Base-by-base conservation (phyloP, 2,329 filamentous ascomycete species). In the Pseudogymnoascus sp. region DNA sequence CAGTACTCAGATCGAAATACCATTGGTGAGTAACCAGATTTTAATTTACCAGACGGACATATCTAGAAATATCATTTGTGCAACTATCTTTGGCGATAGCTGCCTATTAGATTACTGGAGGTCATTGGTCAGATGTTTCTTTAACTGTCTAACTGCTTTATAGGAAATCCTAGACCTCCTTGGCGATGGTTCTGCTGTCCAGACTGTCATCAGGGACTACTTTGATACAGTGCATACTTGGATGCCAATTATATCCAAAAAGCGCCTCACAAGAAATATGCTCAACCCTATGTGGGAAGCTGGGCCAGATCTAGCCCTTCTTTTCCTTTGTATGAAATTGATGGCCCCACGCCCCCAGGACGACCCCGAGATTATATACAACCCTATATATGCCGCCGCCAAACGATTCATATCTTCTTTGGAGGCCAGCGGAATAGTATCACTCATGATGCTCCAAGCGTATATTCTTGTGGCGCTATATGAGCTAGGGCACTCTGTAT, bases 281-380 rank as follows among this genome's bases (percentile, higher is more conserved):
- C 69, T 72, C 7, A 75, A 76, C 60, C 73, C 76, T 9, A 61
- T 75, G 4, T 75, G 75, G 69, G 76, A 79, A 63, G 74, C 73
- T 45, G 77, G 77, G 13, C 73, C 77, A 1, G 79, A 80, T 64
- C 69, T 79, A 18, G 77, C 77, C 37, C 70, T 80, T 36, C 71
- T 81, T 12, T 78, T 79, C 63, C 68, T 81, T 31, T 74, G 74
- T n/a, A 80, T 81, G 77, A 79, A 78, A 67, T 73, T 81, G 12
- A 71, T 77, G 25, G 75, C 69, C 18, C 74, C 71, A 25, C 69
- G 70, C 35, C 71, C 75, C 3, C 67, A 69, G 18, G 72, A 74
- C 58, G 74, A 72, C n/a, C 67, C 74, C 9, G 68, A 71, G 31
- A 65, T 68, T 42, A 66, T 69, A n/a, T 73, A 76, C 35, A 74